Base-by-base conservation (phyloP, 768 basidiomycete genomes). In the Boletus pseudopeckii region DNA sequence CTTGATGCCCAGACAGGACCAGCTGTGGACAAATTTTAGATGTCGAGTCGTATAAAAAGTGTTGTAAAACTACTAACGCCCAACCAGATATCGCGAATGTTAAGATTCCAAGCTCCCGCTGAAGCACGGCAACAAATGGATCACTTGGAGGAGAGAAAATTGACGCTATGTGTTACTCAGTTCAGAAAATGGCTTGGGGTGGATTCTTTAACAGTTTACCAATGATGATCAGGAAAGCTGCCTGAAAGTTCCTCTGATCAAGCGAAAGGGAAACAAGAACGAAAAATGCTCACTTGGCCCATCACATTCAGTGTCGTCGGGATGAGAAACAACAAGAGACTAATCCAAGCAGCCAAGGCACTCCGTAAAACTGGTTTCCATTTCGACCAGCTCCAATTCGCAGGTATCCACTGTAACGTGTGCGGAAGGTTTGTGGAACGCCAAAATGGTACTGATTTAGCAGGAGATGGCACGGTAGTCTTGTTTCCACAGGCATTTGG, bases 131-230 rank as follows among this genome's bases (percentile, higher is more conserved):
- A n/a, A 86, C 71, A 60, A 89, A 87, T 1, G 86, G 84, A 50
- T 86, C 86, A 20, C 63, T 72, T 1, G 88, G 86, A 1, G 88
- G 84, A 4, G 84, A 85, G 4, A 90, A 58, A 57, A 89, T 80
- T 0, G 82, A 71, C 4, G 80, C 87, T 87, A 49, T 14, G 50
- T 1, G 17, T 46, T 2, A 18, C 48, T 45, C 10, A 42, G 60
- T 43, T 55, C 50, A 38, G 33, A 22, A 28, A 17, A 48, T 52
- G 24, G 3, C 5, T 20, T 1, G 6, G 14, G 10, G 38, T 15
- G 15, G 1, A 45, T 28, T 2, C 17, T 15, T n/a, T 9, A 5
- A n/a, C 17, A 11, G 42, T 63, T 54, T 48, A 84, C 85, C 80
- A 4, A 89, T 77, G 4, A 88, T 69, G 43, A 88, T 79, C 9